Base-by-base conservation (phyloP, 2,329 filamentous ascomycete genomes). In the Epichloe bromicola region DNA sequence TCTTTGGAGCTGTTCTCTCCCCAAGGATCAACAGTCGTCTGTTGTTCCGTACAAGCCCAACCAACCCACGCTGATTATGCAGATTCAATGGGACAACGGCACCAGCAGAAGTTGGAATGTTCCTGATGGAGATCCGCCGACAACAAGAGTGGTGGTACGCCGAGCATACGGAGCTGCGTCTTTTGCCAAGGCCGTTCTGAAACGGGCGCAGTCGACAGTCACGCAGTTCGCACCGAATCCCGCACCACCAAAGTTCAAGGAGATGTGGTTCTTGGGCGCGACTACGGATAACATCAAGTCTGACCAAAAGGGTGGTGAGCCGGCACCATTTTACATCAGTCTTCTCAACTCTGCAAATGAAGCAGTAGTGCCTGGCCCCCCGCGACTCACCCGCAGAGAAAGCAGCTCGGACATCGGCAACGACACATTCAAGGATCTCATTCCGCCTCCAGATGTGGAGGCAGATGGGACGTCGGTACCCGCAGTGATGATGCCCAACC, bases 311-410 rank as follows among this genome's bases (percentile, higher is more conserved):
- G 82, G 83, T 1, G 90, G 90, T 56, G 90, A 95, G 67, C 77
- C 83, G 8, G 94, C 91, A 0, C 90, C 91, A 0, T 95, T 96
- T 66, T 95, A 85, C 65, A 85, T 95, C 57, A 88, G 82, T 30
- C 74, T 95, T 50, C 69, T 89, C 11, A 65, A 70, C 4, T 73
- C 75, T 0, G 55, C 66, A 15, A 67, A 72, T 45, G 30, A 30
- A 30, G 60, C 65, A 34, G 61, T 64, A 15, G 57, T 64, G 10
- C 59, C 62, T 1, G 53, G 54, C 3, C 53, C 54, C 3, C 55
- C 61, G 11, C 55, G 54, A n/a, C 51, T 68, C 10, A 51, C 38
- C 20, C 61, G 58, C 43, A 57, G 63, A 33, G 56, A 55, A 17
- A 46, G 48, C 30, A 53, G 54, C 23, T 47, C 51, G 5, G 48